These are phyloP conservation scores for Epithele typhae DNA, from an alignment of 768 basidiomycete species.

Conservation along the genomic window DNA sequence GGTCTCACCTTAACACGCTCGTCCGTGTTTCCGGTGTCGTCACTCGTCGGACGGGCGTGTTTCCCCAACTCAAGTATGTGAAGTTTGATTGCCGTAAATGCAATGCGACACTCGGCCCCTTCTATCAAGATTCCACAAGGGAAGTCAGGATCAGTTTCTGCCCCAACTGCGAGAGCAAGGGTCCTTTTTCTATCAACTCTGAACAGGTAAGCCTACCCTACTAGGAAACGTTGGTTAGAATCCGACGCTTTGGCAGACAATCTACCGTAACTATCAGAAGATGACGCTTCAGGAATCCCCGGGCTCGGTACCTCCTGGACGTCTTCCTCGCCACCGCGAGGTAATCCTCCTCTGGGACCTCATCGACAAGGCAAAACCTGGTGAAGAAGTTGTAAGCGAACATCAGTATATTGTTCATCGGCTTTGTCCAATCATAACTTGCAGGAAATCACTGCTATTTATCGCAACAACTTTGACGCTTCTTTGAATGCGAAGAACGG, in stretches of 20 bases:
- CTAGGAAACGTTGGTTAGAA: background rate
- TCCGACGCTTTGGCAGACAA: constrained; percentile 54
- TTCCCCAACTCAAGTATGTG: constrained; percentile 99
- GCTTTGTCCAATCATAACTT: background rate
- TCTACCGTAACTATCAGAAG: constrained; percentile 98
- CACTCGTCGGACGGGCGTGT: constrained; percentile 91
- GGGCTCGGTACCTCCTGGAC: constrained; percentile 95
- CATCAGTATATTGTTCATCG: constrained; percentile 8
- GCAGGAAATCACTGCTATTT: constrained; percentile 96
- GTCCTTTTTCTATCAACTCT: constrained; percentile 94
- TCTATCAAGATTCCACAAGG: constrained; percentile 94
- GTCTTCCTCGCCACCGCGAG: constrained; percentile 93
- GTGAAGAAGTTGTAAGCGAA: constrained; percentile 86
- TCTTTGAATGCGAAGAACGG: constrained; percentile 98
- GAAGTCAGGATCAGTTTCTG: constrained; percentile 96
- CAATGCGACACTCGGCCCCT: constrained; percentile 89
- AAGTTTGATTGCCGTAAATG: constrained; percentile 98
- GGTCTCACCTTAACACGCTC: constrained; percentile 89
- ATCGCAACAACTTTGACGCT: constrained; percentile 98
- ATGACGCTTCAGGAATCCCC: constrained; percentile 99
- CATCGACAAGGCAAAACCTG: constrained; percentile 97
- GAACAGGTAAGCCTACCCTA: constrained; percentile 65
- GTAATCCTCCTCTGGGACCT: constrained; percentile 97
- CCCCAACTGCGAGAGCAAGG: constrained; percentile 89
- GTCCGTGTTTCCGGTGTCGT: constrained; percentile 96